These are phyloP conservation scores for Helminthosporium solani DNA, from an alignment of 2,329 filamentous ascomycete genomes.

Conservation along the genomic window DNA sequence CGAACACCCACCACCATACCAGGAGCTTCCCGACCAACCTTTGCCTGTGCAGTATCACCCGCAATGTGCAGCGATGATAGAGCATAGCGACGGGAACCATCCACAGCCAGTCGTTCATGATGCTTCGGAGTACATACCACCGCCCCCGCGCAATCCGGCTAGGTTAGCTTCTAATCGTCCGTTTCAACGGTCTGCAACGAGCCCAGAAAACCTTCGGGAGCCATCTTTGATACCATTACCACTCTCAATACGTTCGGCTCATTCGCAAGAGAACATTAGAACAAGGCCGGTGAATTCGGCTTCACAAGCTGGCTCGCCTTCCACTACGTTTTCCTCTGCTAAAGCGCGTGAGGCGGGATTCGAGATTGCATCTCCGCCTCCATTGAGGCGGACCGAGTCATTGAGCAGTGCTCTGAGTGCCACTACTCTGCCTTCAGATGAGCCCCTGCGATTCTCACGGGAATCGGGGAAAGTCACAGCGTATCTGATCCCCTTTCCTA, in stretches of 20 bases:
- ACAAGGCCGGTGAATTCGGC: conserved; percentile 5
- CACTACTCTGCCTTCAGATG: conserved; percentile 20
- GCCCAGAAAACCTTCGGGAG: no score
- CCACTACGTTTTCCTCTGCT: conserved; percentile 13
- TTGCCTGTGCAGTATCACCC: not conserved
- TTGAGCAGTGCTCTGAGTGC: conserved; percentile 12
- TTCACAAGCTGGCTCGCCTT: not conserved
- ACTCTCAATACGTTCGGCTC: conserved; percentile 9
- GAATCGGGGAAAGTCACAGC: conserved; percentile 47
- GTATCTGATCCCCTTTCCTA: conserved; percentile 49
- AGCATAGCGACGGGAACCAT: conserved; percentile 21
- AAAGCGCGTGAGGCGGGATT: conserved; percentile 25
- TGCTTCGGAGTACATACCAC: conserved; percentile 8
- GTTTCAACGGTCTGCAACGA: not conserved
- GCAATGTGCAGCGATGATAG: conserved; percentile 13
- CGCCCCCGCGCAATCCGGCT: conserved; percentile 11
- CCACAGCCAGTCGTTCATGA: conserved; percentile 14
- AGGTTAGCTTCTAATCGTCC: not conserved
- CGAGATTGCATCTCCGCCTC: conserved; percentile 8
- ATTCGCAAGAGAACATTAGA: conserved; percentile 5
- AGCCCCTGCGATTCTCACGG: conserved; percentile 44
- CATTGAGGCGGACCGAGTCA: not conserved
- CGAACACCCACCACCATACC: conserved; percentile 24
- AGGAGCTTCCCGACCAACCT: conserved; percentile 5
- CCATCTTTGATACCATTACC: conserved; percentile 11